Evolutionary conservation across 1,284 basidiomycete species (phyloP), one percentile per base, ranked within the genome.

Genomic region (Malassezia cuniculi): DNA sequence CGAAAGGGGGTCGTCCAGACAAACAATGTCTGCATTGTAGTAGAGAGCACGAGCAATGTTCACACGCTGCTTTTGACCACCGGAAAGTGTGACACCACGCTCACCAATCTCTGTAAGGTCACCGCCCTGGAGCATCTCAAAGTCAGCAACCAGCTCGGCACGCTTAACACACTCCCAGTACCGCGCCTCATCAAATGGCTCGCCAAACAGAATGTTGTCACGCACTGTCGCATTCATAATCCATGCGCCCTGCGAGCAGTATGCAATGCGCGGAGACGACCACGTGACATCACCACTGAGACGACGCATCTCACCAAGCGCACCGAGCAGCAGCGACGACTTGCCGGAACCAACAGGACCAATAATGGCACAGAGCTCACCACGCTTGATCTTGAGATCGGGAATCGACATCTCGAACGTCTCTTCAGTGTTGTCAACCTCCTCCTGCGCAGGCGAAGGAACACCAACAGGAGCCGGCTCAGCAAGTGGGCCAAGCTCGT

Each of bases 231-330:
- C 78, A 57, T 82, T 84, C 63, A 86, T 84, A 38, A 90, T 87
- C 85, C 85, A 90, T 2, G 85, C 80, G 17, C 73, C 77, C 65
- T 86, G 84, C 3, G 83, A 76, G 61, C 82, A 85, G 69, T 86
- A 89, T 0, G 76, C 79, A 1, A 86, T 52, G 19, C 51, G 45
- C 31, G 53, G 37, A 18, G 50, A 48, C n/a, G 58, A 55, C 61
- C 60, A 66, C 9, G 45, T 52, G 8, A 66, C 50, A 3, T 48
- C 39, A 9, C 64, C 64, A 2, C 24, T 15, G 7, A 42, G 49
- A 41, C 50, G 41, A 10, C 49, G 48, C 57, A 66, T 65, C 50
- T 66, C 64, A 20, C 64, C 64, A 17, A 63, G 50, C 36, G 52
- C 52, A 8, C 56, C 61, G 20, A 58, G 50, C 2, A 66, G 46